phyloP scores from a whole-genome alignment of 1,284 basidiomycete genomes.

The Rhizoctonia solani region DNA sequence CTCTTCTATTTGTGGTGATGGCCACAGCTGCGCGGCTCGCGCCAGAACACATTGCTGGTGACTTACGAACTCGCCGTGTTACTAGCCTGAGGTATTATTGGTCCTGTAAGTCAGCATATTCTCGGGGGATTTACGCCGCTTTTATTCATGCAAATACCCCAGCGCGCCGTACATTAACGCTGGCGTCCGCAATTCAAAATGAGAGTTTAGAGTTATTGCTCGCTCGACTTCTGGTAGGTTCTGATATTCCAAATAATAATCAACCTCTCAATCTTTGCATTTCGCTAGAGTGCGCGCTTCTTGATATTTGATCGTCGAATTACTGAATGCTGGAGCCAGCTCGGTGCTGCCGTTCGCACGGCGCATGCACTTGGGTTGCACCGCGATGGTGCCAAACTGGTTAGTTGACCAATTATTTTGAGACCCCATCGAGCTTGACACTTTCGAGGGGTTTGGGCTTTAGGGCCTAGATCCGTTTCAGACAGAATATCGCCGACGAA shows the following conservation, averaged over 20 bases:
- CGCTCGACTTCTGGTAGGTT: slow-evolving; percentile 76
- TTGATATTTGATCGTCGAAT: slow-evolving; percentile 86
- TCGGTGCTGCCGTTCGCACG: slow-evolving; percentile 89
- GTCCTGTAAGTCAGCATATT: slow-evolving; percentile 69
- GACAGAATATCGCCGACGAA: slow-evolving; percentile 86
- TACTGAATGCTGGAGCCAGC: slow-evolving; percentile 93
- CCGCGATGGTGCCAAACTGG: slow-evolving; percentile 85
- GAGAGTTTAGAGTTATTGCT: slow-evolving; percentile 90
- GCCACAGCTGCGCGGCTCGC: slow-evolving; percentile 86
- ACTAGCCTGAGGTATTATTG: slow-evolving; percentile 89
- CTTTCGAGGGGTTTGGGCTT: slow-evolving; percentile 29
- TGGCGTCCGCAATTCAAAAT: slow-evolving; percentile 87
- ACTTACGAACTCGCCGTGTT: slow-evolving; percentile 70
- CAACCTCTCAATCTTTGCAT: slow-evolving; percentile 14
- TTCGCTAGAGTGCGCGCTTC: slow-evolving; percentile 79
- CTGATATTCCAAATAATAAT: slow-evolving; percentile 3
- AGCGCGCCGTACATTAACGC: slow-evolving; percentile 84
- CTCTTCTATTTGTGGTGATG: slow-evolving; percentile 90
- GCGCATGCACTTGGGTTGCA: slow-evolving; percentile 94
- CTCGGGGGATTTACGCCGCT: slow-evolving; percentile 9
- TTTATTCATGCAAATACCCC: slow-evolving; percentile 23
- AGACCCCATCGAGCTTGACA: slow-evolving; percentile 27
- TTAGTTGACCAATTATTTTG: slow-evolving; percentile 47
- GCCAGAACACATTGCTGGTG: slow-evolving; percentile 81
- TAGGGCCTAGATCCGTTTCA: slow-evolving; percentile 76